A percentile compares a stretch with the other conserved stretches of the same genome.
These are phyloP conservation scores for Pseudozyma tsukubaensis DNA, from an alignment of 1,284 basidiomycete genomes.

Conservation along the genomic window DNA sequence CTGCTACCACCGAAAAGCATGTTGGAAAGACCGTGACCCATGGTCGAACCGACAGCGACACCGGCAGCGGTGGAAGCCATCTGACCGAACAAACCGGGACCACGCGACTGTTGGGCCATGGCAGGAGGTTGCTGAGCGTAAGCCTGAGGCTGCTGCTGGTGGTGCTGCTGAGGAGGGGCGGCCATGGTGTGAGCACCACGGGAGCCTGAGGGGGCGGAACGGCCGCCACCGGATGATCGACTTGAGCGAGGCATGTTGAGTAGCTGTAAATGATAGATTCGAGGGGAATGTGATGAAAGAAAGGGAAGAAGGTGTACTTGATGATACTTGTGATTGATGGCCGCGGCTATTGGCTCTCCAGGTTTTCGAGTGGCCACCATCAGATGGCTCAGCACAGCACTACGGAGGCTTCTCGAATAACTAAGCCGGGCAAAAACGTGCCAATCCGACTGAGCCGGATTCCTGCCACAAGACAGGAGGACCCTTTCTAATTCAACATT, in stretches of 20 bases:
- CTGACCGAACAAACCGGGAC: slow-evolving; percentile 66
- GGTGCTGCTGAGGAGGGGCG: slow-evolving; percentile 37
- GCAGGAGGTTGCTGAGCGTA: slow-evolving; percentile 39
- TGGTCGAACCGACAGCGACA: slow-evolving; percentile 82
- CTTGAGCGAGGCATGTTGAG: slow-evolving; percentile 65
- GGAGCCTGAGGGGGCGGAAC: slow-evolving; percentile 60
- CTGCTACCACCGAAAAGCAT: slow-evolving; percentile 82
- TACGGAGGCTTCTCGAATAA: slow-evolving; percentile 18
- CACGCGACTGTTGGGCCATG: slow-evolving; percentile 41
- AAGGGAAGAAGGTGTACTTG: not conserved
- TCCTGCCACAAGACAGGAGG: not conserved
- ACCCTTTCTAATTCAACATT: not conserved
- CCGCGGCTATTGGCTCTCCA: slow-evolving; percentile 2
- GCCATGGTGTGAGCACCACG: slow-evolving; percentile 67
- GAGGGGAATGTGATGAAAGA: slow-evolving; percentile 14
- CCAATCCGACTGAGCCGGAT: slow-evolving; percentile 27
- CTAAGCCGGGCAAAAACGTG: slow-evolving; percentile 33
- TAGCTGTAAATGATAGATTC: slow-evolving; percentile 1
- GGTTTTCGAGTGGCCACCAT: slow-evolving; percentile 8
- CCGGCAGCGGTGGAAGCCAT: slow-evolving; percentile 91
- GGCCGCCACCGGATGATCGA: slow-evolving; percentile 53
- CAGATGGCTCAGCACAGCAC: slow-evolving; percentile 1
- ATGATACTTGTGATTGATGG: not conserved
- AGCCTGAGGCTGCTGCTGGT: slow-evolving; percentile 34
- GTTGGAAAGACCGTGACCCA: slow-evolving; percentile 83